Evolutionary conservation across 768 basidiomycete species (phyloP).

Genomic region (Tricholoma hemisulphureum): DNA sequence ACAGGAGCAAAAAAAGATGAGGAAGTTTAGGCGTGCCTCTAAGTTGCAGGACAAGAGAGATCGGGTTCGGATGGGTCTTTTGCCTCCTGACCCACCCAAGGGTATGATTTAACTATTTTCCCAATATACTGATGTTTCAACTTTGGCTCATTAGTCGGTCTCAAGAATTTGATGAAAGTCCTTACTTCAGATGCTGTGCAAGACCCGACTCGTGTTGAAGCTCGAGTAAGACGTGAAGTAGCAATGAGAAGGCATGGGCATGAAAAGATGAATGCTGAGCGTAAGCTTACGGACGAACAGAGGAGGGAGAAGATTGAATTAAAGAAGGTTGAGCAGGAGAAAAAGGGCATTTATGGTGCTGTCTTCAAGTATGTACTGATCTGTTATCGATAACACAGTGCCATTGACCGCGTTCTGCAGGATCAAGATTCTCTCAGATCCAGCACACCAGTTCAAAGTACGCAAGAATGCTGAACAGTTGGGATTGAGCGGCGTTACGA

Average conservation of each 20-base stretch:
- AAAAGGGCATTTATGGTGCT: constrained; percentile 77
- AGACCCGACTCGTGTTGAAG: constrained; percentile 97
- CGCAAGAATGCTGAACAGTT: constrained; percentile 94
- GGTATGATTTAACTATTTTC: constrained; percentile 42
- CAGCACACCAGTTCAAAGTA: constrained; percentile 93
- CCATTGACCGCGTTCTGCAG: constrained; percentile 37
- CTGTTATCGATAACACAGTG: background rate
- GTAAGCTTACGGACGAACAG: constrained; percentile 91
- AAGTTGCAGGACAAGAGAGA: constrained; percentile 94
- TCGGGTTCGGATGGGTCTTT: constrained; percentile 91
- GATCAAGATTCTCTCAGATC: constrained; percentile 86
- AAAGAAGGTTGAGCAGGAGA: constrained; percentile 86
- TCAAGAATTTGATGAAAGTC: constrained; percentile 97
- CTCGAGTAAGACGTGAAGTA: constrained; percentile 90
- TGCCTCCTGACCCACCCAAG: constrained; percentile 95
- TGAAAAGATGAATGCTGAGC: constrained; percentile 90
- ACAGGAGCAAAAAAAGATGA: constrained; percentile 94
- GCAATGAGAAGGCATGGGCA: constrained; percentile 85
- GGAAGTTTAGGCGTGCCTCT: constrained; percentile 82
- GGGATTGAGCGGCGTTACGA: constrained; percentile 82
- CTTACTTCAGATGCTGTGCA: constrained; percentile 94
- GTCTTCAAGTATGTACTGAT: constrained; percentile 79
- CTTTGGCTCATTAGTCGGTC: constrained; percentile 57
- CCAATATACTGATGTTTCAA: background rate
- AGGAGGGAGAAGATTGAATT: constrained; percentile 80